Conservation (phyloP, 352 stramenopile genomes). For the Globisporangium paddicum region DNA sequence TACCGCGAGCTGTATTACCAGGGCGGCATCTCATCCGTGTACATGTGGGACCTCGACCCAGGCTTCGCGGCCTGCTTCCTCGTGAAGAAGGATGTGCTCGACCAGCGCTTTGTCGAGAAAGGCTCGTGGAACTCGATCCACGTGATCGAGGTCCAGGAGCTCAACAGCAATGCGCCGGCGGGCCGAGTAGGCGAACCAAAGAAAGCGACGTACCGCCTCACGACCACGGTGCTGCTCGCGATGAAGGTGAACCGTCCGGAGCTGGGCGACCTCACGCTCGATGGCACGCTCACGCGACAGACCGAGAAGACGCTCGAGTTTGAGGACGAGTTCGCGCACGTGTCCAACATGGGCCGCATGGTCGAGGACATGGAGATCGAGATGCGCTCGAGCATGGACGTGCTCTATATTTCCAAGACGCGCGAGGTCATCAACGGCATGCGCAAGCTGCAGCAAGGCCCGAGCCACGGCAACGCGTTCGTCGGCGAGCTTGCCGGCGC, state of each 20-base stretch:
- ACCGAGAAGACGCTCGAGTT: slow-evolving; percentile 74
- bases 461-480: slow-evolving; percentile 52
- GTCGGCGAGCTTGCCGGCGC: slow-evolving; percentile 70
- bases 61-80: slow-evolving; percentile 93
- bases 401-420: slow-evolving; percentile 95
- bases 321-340: slow-evolving; percentile 77
- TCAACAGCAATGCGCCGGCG: slow-evolving; percentile 12
- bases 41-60: slow-evolving; percentile 95
- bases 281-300: slow-evolving; percentile 85
- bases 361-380: slow-evolving; percentile 96
- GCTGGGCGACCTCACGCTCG: slow-evolving; percentile 82
- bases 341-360: slow-evolving; percentile 94
- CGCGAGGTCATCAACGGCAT: slow-evolving; percentile 92
- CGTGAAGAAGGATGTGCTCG: slow-evolving; percentile 90
- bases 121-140: slow-evolving; percentile 95
- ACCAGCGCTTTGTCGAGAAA: slow-evolving; percentile 77
- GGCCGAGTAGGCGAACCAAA: slow-evolving; percentile 22
- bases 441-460: slow-evolving; percentile 75
- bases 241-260: slow-evolving; percentile 88
- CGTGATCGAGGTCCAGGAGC: slow-evolving; percentile 89
- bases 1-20: slow-evolving; percentile 97
- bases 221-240: slow-evolving; percentile 89
- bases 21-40: slow-evolving; percentile 90
- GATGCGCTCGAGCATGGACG: slow-evolving; percentile 90
- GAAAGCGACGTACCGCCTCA: slow-evolving; percentile 90